Evolutionary conservation across 2,329 filamentous ascomycete species (phyloP).

Genomic region (Zasmidium citrigriseum): DNA sequence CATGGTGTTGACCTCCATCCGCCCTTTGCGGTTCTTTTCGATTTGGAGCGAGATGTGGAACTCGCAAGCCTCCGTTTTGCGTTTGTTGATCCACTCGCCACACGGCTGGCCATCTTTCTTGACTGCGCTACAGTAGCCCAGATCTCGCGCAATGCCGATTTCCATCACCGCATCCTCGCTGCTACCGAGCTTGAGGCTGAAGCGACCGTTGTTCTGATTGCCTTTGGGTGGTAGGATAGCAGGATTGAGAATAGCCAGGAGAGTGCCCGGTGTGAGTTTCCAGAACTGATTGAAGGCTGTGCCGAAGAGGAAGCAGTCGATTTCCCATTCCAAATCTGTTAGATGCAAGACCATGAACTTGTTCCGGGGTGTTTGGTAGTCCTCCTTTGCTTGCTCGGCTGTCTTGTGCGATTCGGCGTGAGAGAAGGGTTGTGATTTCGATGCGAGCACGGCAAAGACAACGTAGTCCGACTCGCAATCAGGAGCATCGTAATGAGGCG

Average conservation of each 20-base stretch:
- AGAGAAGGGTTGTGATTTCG: conserved; percentile 78
- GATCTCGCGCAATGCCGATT: conserved; percentile 78
- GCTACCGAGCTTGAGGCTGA: conserved; percentile 81
- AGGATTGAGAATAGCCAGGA: conserved; percentile 90
- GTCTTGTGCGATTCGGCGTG: conserved; percentile 51
- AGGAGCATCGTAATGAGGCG: conserved; percentile 75
- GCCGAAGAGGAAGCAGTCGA: conserved; percentile 91
- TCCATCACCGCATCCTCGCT: conserved; percentile 89
- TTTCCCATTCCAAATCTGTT: conserved; percentile 84
- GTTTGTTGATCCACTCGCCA: conserved; percentile 80
- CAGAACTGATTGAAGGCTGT: conserved; percentile 90
- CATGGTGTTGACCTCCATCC: conserved; percentile 79
- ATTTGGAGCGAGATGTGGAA: conserved; percentile 86
- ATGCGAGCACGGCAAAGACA: conserved; percentile 82
- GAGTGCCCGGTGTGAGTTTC: conserved; percentile 88
- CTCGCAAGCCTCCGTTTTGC: conserved; percentile 88
- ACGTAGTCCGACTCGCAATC: conserved; percentile 89
- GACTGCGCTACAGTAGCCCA: conserved; percentile 83
- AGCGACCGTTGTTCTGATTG: conserved; percentile 75
- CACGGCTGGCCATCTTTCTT: conserved; percentile 84
- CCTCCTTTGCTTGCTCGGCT: conserved; percentile 49
- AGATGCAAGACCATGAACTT: conserved; percentile 94
- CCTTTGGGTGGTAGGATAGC: conserved; percentile 83
- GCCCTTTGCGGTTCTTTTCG: conserved; percentile 65
- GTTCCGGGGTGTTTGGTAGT: conserved; percentile 57